Evolutionary conservation across 257 asterid species (phyloP), one percentile per base, ranked within the genome.

Genomic region (Solanum chiquidenum): DNA sequence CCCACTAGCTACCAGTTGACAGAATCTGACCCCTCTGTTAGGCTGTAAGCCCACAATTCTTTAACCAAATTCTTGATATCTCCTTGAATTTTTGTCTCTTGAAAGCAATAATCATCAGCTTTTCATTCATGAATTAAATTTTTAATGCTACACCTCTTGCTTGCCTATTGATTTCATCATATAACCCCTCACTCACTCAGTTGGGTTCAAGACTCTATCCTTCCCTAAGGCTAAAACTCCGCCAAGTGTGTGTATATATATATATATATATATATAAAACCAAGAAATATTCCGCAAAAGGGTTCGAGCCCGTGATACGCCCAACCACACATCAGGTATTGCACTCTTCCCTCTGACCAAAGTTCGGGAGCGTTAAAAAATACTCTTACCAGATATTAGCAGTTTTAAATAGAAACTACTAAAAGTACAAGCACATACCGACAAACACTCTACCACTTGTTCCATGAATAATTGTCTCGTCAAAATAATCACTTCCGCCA

Each of bases 381-480:
- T 18, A 73, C 80, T 42, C 84, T 12, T 52, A 27, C 62, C 37
- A 25, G 37, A 77, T 25, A 40, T 73, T 34, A 73, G 82, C 18
- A 42, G 38, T 52, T 46, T 44, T 27, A 79, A 86, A 31, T 25
- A 68, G 69, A 14, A 40, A 86, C 35, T 21, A 58, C 40, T 21
- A 37, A 73, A 34, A 18, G 80, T 66, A 85, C 87, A 68, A 90
- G 85, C 42, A 86, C 96, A 86, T 95, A 97, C 99, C 95, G n/a
- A 90, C 91, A 97, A 94, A 94, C 98, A 93, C 87, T 90, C 95
- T 4, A 92, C 88, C 68, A 94, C 96, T 87, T 93, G 98, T 87
- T 92, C 98, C 86, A 86, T 87, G 86, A 96, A 93, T 83, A 95
- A 82, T 86, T 85, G 94, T 88, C 98, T 93, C 73, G 95, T 91